Percentiles rank a stretch among this genome's conserved stretches.
phyloP scores from a whole-genome alignment of 2,329 filamentous ascomycete species.

The Botrytis paeoniae region DNA sequence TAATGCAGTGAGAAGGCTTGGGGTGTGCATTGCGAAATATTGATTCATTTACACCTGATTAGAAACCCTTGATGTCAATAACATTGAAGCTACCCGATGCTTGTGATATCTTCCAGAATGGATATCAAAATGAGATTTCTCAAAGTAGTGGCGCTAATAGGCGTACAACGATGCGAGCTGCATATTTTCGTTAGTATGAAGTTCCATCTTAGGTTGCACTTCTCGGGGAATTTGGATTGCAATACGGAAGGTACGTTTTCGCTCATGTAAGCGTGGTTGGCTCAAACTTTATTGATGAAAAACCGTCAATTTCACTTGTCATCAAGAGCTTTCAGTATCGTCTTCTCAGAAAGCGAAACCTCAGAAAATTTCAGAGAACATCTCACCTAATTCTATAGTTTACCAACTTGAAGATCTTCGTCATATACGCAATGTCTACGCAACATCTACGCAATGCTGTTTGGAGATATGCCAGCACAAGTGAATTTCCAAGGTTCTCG shows the following conservation, averaged over 20 bases:
- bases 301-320: neutral
- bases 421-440: neutral
- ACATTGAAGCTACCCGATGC: neutral
- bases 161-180: neutral
- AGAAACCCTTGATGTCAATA: neutral
- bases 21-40: neutral
- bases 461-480: neutral
- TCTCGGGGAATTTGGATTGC: neutral
- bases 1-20: neutral
- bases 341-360: neutral
- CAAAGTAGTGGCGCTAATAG: slow-evolving; percentile 4
- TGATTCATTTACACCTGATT: neutral
- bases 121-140: neutral
- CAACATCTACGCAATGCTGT: neutral
- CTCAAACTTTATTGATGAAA: neutral
- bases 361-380: neutral
- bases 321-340: neutral
- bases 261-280: neutral
- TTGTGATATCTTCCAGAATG: neutral
- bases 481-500: neutral
- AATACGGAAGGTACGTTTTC: neutral
- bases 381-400: neutral
- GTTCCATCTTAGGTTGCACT: neutral
- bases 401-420: neutral
- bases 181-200: slow-evolving; percentile 3